Evolutionary conservation across 805 yeast species (phyloP), one percentile per base, ranked within the genome.

Genomic region (Candida takata): DNA sequence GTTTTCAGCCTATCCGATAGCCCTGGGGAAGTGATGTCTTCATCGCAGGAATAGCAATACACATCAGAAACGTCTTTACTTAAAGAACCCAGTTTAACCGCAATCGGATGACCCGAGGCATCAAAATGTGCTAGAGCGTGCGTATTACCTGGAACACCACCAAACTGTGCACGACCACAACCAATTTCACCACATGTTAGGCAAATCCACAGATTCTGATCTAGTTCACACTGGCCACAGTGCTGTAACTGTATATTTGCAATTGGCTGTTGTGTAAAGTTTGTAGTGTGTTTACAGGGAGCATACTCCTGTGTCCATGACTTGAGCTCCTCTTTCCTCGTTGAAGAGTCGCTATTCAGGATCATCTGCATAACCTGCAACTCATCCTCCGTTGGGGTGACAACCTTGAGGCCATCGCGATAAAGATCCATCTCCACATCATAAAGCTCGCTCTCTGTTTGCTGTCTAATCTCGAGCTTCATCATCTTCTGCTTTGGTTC

Each of bases 131-230:
- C 55, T 40, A 90, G 62, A 0, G 95, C 97, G 57, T 92, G 98
- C 1, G 95, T 79, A 53, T 90, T 77, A 6, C 99, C 99, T n/a
- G 87, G 81, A 10, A 83, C 75, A 17, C 94, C 90, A 24, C 97
- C 98, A 53, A 84, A 85, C 58, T 92, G 98, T 23, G 79, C 78
- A 45, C 99, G 67, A 6, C 99, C 99, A 62, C 99, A 92, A 5
- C 96, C 96, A 9, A 87, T 49, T n/a, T 72, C 62, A 2, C 98
- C 98, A 69, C 98, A 92, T 33, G 73, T 72, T 31, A 92, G 61
- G 63, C 99, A 92, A 13, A 92, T 66, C 99, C 99, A 92, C 31
- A 92, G 60, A 54, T 92, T 92, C 45, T 79, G 83, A 21, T 61
- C 58, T 44, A 92, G 64, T 2, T 71, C 83, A 61, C 95, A 84